phyloP scores from a whole-genome alignment of 495 filamentous ascomycete genomes.

The Daldinia childiae region DNA sequence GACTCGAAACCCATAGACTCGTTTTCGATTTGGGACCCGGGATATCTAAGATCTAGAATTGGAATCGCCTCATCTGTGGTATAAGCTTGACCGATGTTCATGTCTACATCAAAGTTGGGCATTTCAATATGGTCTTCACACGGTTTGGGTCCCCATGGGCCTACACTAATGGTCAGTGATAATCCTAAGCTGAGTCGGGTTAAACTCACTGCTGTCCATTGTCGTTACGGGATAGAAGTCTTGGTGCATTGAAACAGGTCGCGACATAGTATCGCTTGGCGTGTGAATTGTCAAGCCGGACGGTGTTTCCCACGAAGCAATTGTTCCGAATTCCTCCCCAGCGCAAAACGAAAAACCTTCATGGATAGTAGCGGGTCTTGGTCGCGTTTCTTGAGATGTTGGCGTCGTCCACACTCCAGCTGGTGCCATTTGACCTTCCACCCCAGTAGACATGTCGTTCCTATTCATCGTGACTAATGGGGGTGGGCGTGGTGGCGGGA shows the following conservation, averaged over 20 bases:
- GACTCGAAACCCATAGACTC: conserved; percentile 54
- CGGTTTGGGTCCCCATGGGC: conserved; percentile 60
- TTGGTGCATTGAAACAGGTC: conserved; percentile 61
- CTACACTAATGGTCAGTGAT: conserved; percentile 49
- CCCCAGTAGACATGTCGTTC: conserved; percentile 49
- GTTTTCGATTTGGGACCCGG: conserved; percentile 51
- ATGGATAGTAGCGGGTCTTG: conserved; percentile 65
- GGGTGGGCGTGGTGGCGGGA: conserved; percentile 48
- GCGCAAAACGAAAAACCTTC: conserved; percentile 68
- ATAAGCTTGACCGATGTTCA: conserved; percentile 65
- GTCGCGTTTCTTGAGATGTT: conserved; percentile 54
- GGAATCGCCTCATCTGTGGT: conserved; percentile 65
- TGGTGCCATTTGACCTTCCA: conserved; percentile 51
- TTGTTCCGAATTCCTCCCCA: conserved; percentile 57
- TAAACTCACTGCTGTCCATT: conserved; percentile 61
- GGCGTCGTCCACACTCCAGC: conserved; percentile 58
- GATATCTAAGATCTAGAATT: conserved; percentile 61
- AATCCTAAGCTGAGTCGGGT: conserved; percentile 19
- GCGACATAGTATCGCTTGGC: conserved; percentile 58
- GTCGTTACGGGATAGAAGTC: conserved; percentile 62
- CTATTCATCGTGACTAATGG: conserved; percentile 55
- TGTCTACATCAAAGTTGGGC: conserved; percentile 57
- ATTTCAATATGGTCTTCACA: conserved; percentile 60
- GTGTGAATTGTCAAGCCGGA: conserved; percentile 60
- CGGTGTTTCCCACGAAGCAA: conserved; percentile 65